phyloP scores from a whole-genome alignment of 202 grass and related monocot species.

The Cymbopogon flexuosus region DNA sequence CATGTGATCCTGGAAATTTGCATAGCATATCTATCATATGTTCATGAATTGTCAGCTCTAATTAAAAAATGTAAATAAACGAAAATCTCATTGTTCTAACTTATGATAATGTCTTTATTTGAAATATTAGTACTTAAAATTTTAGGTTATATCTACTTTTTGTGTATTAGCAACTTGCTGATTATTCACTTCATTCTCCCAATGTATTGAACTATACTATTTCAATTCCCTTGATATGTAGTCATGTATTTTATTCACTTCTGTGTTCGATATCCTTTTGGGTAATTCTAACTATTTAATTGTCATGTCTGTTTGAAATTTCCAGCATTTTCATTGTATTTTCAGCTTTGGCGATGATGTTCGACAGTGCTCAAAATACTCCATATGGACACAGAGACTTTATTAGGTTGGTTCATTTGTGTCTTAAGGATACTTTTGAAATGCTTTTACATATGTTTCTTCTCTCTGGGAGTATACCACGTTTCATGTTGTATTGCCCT shows the following conservation, averaged over 20 bases:
- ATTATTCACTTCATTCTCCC: background rate
- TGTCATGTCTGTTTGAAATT: background rate
- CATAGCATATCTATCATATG: background rate
- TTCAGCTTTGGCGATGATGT: constrained; percentile 22
- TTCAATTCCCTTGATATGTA: background rate
- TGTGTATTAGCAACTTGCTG: background rate
- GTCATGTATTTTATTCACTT: background rate
- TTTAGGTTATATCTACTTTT: background rate
- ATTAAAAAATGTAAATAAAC: background rate
- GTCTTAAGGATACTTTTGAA: background rate
- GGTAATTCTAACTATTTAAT: background rate
- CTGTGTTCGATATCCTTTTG: background rate
- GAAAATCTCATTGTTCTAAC: background rate
- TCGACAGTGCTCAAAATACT: constrained; percentile 38
- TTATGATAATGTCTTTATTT: background rate
- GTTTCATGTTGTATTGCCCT: background rate
- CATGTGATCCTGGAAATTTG: background rate
- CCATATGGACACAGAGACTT: constrained; percentile 52
- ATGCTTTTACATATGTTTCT: background rate
- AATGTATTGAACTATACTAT: background rate
- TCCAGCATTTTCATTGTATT: background rate
- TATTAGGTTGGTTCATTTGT: constrained; percentile 42
- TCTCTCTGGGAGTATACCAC: background rate
- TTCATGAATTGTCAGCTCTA: background rate
- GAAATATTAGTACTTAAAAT: background rate